phyloP scores from a whole-genome alignment of 768 basidiomycete species.

The Rhodotorula graminis region DNA sequence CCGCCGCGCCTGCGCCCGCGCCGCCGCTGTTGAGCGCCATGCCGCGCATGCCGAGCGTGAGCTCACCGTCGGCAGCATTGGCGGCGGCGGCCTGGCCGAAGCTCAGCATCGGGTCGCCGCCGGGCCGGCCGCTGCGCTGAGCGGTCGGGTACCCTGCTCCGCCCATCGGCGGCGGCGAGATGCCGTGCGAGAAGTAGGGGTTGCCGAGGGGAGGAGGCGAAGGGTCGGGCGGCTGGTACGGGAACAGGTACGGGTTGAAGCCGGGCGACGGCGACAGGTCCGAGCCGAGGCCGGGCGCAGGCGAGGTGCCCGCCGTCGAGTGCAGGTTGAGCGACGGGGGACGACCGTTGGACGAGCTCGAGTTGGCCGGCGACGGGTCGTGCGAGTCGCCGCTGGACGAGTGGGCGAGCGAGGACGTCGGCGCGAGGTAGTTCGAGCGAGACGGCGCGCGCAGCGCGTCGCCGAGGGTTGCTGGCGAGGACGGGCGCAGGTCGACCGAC shows the following conservation, averaged over 20 bases:
- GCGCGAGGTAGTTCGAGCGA: slow-evolving; percentile 9
- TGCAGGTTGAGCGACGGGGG: neutral
- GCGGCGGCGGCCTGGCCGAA: slow-evolving; percentile 5
- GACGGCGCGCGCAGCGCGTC: slow-evolving; percentile 15
- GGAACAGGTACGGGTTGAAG: slow-evolving; percentile 23
- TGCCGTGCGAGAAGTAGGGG: slow-evolving; percentile 19
- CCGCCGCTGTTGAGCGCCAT: slow-evolving; percentile 10
- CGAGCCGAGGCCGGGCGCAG: neutral
- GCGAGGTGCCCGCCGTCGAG: slow-evolving; percentile 4
- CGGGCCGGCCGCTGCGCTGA: neutral
- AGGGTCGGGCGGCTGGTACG: slow-evolving; percentile 33
- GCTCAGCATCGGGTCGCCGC: neutral
- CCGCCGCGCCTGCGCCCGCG: neutral
- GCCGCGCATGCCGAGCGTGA: slow-evolving; percentile 24
- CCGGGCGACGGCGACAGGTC: slow-evolving; percentile 7
- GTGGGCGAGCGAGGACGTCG: neutral
- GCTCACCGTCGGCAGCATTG: slow-evolving; percentile 17
- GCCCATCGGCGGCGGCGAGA: slow-evolving; percentile 11
- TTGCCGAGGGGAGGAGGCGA: slow-evolving; percentile 29
- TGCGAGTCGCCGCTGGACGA: slow-evolving; percentile 4
- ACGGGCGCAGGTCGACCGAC: slow-evolving; percentile 27
- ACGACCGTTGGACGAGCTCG: neutral
- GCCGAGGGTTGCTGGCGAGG: slow-evolving; percentile 14
- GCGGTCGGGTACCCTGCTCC: neutral
- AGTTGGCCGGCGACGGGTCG: slow-evolving; percentile 10